These are phyloP conservation scores for Argentina anserina DNA, from an alignment of 306 rosid species.

Conservation along the genomic window DNA sequence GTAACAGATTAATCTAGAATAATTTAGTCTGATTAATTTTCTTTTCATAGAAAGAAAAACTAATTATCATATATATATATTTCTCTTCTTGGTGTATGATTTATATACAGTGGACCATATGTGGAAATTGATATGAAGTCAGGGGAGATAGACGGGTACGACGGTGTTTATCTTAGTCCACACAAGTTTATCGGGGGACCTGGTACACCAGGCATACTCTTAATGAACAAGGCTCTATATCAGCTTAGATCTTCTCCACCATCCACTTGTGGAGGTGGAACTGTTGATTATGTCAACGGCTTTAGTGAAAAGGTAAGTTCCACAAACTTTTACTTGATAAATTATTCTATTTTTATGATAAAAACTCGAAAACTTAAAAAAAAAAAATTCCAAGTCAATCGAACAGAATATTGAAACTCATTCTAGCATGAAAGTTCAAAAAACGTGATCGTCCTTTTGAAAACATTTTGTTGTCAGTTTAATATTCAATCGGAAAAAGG, in stretches of 20 bases:
- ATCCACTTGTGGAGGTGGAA: conserved; percentile 91
- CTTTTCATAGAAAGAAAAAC: not conserved
- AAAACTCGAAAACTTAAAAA: no score
- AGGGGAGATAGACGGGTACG: conserved; percentile 58
- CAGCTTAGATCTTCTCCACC: conserved; percentile 51
- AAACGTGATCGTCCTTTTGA: no score
- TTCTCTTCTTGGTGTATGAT: not conserved
- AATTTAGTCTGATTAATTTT: no score
- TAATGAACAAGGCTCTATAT: conserved; percentile 57
- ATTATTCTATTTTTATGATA: no score
- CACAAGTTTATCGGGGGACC: conserved; percentile 89
- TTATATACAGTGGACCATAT: conserved; percentile 57
- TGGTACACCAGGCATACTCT: conserved; percentile 65
- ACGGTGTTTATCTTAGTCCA: conserved; percentile 63
- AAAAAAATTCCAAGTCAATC: no score
- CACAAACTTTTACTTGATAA: not conserved
- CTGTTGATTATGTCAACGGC: conserved; percentile 68
- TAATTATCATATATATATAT: not conserved
- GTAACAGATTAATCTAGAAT: no score
- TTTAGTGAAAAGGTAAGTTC: conserved; percentile 51
- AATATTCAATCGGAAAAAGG: no score
- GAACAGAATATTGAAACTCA: no score
- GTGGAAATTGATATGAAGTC: conserved; percentile 58
- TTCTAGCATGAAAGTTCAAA: no score
- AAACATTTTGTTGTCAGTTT: no score